Percentiles rank a stretch among this genome's conserved stretches.
Evolutionary conservation across 2,329 filamentous ascomycete species (phyloP).

Genomic region (Nemania sp.): DNA sequence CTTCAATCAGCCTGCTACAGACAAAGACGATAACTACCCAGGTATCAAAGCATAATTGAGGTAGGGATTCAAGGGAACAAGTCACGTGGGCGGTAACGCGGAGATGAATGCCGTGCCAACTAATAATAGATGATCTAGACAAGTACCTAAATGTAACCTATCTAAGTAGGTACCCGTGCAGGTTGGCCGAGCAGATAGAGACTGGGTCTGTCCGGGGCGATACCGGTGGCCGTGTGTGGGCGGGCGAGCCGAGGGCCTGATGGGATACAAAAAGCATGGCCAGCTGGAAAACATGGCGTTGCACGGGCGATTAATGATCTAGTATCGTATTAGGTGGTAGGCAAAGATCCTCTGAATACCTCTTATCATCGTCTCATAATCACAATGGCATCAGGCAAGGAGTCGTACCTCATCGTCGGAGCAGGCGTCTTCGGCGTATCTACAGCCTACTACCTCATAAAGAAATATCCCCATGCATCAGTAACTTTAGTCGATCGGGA

Average conservation of each 20-base stretch:
- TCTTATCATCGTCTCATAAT: not conserved
- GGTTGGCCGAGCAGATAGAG: not conserved
- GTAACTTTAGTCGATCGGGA: slow-evolving; percentile 64
- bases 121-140: too few relatives aligned
- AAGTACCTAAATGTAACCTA: too few relatives aligned
- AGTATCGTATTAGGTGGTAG: not conserved
- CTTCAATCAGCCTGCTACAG: too few relatives aligned
- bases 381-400: slow-evolving; percentile 15
- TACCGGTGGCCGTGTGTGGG: slow-evolving; percentile 19
- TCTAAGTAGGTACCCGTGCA: not conserved
- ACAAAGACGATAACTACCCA: too few relatives aligned
- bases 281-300: slow-evolving; percentile 2
- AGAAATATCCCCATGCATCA: slow-evolving; percentile 51
- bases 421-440: slow-evolving; percentile 68
- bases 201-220: slow-evolving; percentile 15
- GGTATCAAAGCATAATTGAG: too few relatives aligned
- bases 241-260: not conserved
- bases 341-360: not conserved
- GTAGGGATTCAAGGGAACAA: not conserved
- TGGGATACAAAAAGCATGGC: not conserved
- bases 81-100: slow-evolving; percentile 20
- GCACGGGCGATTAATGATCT: not conserved
- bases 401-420: slow-evolving; percentile 62
- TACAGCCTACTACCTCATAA: slow-evolving; percentile 66
- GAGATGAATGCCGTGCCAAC: slow-evolving; percentile 10